Conservation (phyloP, 2,329 filamentous ascomycete genomes). For the Aspergillus carbonarius region DNA sequence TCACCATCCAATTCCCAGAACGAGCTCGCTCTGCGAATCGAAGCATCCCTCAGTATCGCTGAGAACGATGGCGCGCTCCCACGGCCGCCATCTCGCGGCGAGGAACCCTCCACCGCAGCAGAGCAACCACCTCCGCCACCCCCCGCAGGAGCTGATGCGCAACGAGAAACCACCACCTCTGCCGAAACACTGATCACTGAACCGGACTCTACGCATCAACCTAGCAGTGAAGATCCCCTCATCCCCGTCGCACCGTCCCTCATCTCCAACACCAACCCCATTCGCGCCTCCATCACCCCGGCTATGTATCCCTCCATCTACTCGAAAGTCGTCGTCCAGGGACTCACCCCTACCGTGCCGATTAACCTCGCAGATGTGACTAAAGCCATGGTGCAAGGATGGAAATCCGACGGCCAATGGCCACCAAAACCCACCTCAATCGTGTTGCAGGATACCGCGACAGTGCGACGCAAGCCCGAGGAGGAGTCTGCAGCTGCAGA, state of each 20-base stretch:
- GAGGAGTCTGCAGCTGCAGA: conserved; percentile 1
- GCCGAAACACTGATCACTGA: conserved; percentile 24
- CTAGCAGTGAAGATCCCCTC: conserved; percentile 51
- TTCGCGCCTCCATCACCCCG: conserved; percentile 74
- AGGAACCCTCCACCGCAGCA: conserved; percentile 22
- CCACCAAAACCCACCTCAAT: conserved; percentile 60
- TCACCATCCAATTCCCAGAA: conserved; percentile 1
- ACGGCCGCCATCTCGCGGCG: conserved; percentile 11
- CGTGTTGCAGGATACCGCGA: conserved; percentile 30
- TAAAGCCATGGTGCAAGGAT: conserved; percentile 77
- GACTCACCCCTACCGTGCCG: conserved; percentile 78
- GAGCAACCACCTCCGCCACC: conserved; percentile 24
- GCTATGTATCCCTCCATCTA: conserved; percentile 79
- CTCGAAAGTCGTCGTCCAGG: conserved; percentile 80
- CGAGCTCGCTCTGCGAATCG: conserved; percentile 21
- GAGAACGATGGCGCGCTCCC: conserved; percentile 2
- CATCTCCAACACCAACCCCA: conserved; percentile 69
- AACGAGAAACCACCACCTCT: conserved; percentile 34
- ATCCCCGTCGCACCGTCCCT: conserved; percentile 73
- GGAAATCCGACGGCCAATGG: conserved; percentile 94
- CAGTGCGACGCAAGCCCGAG: conserved; percentile 14
- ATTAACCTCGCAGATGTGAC: conserved; percentile 84
- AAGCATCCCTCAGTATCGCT: conserved; percentile 24
- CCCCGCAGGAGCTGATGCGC: conserved; percentile 25
- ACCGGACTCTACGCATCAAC: conserved; percentile 8